Conservation (phyloP, 2,329 filamentous ascomycete species). For the Penicillium paneum region DNA sequence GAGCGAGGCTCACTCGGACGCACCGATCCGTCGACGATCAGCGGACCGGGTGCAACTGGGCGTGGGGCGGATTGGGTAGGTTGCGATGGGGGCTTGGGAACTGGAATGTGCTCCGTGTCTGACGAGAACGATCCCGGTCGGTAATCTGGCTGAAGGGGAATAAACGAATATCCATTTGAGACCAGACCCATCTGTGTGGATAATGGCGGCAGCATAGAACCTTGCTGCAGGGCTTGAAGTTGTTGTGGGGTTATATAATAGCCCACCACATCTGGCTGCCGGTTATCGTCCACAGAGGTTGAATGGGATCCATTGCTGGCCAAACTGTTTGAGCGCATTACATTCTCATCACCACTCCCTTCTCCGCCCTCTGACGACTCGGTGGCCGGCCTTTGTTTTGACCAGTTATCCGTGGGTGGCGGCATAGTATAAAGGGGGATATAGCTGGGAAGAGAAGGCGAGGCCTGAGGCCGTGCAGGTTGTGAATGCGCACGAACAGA, state of each 20-base stretch:
- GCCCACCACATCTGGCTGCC: conserved; percentile 44
- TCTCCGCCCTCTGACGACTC: conserved; percentile 34
- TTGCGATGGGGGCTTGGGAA: conserved; percentile 20
- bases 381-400: conserved; percentile 32
- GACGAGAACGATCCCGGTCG: conserved; percentile 25
- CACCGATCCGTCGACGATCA: conserved; percentile 49
- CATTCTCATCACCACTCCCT: conserved; percentile 33
- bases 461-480: conserved; percentile 45
- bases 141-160: conserved; percentile 36
- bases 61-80: conserved; percentile 23
- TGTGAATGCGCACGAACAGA: conserved; percentile 51
- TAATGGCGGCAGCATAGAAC: conserved; percentile 37
- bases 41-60: conserved; percentile 36
- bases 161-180: conserved; percentile 38
- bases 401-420: conserved; percentile 28
- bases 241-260: conserved; percentile 48
- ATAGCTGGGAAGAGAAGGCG: conserved; percentile 32
- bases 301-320: conserved; percentile 33
- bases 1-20: conserved; percentile 38
- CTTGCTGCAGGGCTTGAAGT: conserved; percentile 41
- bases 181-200: conserved; percentile 39
- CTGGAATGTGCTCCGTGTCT: conserved; percentile 28
- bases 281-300: conserved; percentile 37
- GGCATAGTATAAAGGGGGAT: conserved; percentile 34
- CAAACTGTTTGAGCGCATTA: conserved; percentile 32